A percentile compares a stretch with the other conserved stretches of the same genome.
phyloP scores from a whole-genome alignment of 1,139 yeast species.

The Hemisphaericaspora xylofermentans region DNA sequence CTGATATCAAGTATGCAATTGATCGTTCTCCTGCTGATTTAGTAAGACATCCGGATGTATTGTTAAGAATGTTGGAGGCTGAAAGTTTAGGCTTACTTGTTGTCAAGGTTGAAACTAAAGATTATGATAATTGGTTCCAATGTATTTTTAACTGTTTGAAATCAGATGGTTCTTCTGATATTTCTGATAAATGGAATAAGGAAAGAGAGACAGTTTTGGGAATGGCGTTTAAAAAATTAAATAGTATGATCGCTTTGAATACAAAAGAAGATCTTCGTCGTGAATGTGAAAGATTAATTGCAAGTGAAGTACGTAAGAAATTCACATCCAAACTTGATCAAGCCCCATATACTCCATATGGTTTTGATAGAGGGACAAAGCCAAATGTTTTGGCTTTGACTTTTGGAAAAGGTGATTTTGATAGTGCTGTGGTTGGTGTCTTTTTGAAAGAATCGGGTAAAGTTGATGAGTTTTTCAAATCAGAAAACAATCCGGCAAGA shows the following conservation, averaged over 20 bases:
- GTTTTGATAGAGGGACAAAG: conserved; percentile 73
- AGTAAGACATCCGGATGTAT: conserved; percentile 71
- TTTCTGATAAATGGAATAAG: conserved; percentile 79
- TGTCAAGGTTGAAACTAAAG: conserved; percentile 46
- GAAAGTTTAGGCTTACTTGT: conserved; percentile 63
- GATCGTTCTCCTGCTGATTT: conserved; percentile 77
- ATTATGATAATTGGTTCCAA: conserved; percentile 44
- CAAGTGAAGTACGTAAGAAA: conserved; percentile 64
- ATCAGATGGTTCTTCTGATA: conserved; percentile 81
- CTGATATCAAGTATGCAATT: conserved; percentile 87
- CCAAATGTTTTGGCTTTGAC: conserved; percentile 83
- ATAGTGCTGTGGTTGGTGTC: conserved; percentile 85
- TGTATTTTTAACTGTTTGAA: conserved; percentile 58
- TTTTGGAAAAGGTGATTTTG: conserved; percentile 81
- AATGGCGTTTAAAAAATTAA: conserved; percentile 65
- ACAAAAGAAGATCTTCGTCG: conserved; percentile 82
- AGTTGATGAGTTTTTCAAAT: conserved; percentile 72
- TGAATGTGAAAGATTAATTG: conserved; percentile 71
- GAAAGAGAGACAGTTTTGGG: conserved; percentile 69
- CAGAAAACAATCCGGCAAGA: conserved; percentile 73
- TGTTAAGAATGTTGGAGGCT: conserved; percentile 88
- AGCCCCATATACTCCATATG: conserved; percentile 86
- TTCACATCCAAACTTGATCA: conserved; percentile 79
- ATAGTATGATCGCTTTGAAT: conserved; percentile 67
- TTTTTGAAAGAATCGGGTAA: conserved; percentile 79